Evolutionary conservation across 2,329 filamentous ascomycete genomes (phyloP).

Genomic region (Talaromyces amestolkiae): DNA sequence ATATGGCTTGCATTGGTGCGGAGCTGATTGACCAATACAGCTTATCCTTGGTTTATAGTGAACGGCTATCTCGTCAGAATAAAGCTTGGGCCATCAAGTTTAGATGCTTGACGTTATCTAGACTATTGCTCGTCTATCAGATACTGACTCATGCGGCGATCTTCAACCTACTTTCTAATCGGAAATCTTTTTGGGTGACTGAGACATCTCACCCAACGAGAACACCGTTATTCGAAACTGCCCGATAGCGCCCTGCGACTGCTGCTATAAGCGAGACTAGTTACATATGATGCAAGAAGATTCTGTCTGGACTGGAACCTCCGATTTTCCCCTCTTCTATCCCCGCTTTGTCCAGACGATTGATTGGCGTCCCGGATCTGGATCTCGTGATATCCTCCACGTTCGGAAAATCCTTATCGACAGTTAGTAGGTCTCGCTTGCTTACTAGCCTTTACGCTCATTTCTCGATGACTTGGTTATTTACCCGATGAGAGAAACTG

Average conservation of each 20-base stretch:
- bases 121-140: slow-evolving; percentile 1
- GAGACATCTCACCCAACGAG: background rate
- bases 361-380: background rate
- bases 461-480: background rate
- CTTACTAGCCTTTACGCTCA: background rate
- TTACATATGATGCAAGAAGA: background rate
- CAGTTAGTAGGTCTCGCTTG: background rate
- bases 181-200: background rate
- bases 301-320: background rate
- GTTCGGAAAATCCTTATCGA: background rate
- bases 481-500: background rate
- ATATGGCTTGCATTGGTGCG: slow-evolving; percentile 8
- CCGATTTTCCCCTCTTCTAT: slow-evolving; percentile 4
- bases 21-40: background rate
- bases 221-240: background rate
- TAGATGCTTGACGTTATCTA: slow-evolving; percentile 3
- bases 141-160: slow-evolving; percentile 6
- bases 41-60: background rate
- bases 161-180: background rate
- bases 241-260: background rate
- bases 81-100: slow-evolving; percentile 3
- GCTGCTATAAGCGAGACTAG: background rate
- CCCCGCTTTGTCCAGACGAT: slow-evolving; percentile 1
- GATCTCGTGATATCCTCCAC: background rate
- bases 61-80: background rate